phyloP scores from a whole-genome alignment of 768 basidiomycete species.

The Xerocomus spinulosus region DNA sequence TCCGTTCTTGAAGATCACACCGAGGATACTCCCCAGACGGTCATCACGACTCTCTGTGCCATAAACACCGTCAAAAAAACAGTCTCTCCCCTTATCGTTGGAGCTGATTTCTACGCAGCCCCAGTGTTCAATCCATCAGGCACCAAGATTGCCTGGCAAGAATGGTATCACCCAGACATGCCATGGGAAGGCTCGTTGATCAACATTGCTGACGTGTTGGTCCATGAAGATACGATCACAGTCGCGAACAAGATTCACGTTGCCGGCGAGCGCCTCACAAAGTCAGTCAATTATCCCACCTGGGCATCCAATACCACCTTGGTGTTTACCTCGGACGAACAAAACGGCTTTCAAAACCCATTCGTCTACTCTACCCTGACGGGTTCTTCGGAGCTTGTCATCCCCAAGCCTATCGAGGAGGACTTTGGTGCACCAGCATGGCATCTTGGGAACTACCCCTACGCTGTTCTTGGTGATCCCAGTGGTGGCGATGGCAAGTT shows the following conservation, averaged over 20 bases:
- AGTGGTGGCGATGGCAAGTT: slow-evolving; percentile 15
- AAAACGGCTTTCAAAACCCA: slow-evolving; percentile 63
- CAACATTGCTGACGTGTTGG: slow-evolving; percentile 45
- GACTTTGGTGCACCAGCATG: slow-evolving; percentile 62
- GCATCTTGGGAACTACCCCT: slow-evolving; percentile 45
- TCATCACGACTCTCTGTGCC: slow-evolving; percentile 51
- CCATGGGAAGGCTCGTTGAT: slow-evolving; percentile 66
- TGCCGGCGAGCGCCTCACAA: slow-evolving; percentile 46
- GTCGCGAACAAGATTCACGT: slow-evolving; percentile 40
- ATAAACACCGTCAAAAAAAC: slow-evolving; percentile 46
- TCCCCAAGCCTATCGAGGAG: slow-evolving; percentile 41
- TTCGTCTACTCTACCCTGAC: slow-evolving; percentile 45
- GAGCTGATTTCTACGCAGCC: slow-evolving; percentile 68
- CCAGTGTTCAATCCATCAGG: slow-evolving; percentile 62
- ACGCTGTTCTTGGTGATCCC: slow-evolving; percentile 39
- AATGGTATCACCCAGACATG: slow-evolving; percentile 70
- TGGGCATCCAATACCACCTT: slow-evolving; percentile 57
- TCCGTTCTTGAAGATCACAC: slow-evolving; percentile 73
- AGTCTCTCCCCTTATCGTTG: slow-evolving; percentile 45
- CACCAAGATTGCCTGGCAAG: slow-evolving; percentile 51
- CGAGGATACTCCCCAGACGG: slow-evolving; percentile 27
- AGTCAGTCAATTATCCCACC: slow-evolving; percentile 53
- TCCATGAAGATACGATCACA: slow-evolving; percentile 27
- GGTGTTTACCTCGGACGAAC: slow-evolving; percentile 58
- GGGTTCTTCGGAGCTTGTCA: slow-evolving; percentile 24